Conservation (phyloP, 1,284 basidiomycete genomes). For the Leccinum pachyderme region DNA sequence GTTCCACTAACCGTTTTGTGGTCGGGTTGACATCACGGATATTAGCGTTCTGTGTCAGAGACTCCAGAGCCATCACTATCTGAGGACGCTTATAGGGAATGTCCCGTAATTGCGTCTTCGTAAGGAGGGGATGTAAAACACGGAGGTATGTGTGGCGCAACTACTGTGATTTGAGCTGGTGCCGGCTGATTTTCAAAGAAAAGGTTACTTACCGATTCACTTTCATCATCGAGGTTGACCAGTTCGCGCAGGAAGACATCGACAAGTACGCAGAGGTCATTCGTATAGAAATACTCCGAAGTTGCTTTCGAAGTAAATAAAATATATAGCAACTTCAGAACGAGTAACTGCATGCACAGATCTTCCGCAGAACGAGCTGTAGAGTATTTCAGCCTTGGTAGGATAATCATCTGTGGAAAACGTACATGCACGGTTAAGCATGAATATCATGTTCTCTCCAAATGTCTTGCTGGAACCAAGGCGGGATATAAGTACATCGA, state of each 20-base stretch:
- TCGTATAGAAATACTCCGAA: constrained; percentile 97
- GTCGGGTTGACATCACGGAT: constrained; percentile 85
- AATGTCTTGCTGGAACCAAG: constrained; percentile 89
- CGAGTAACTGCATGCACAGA: constrained; percentile 90
- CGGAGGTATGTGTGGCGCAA: constrained; percentile 96
- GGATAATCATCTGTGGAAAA: constrained; percentile 15
- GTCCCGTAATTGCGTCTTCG: constrained; percentile 86
- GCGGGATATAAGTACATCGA: constrained; percentile 81
- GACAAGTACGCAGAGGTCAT: constrained; percentile 93
- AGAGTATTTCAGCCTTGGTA: constrained; percentile 5
- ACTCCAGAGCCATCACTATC: constrained; percentile 82
- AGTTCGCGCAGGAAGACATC: constrained; percentile 96
- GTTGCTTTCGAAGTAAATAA: constrained; percentile 94
- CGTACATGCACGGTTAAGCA: constrained; percentile 92
- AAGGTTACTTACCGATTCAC: constrained; percentile 73
- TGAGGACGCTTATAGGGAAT: constrained; percentile 91
- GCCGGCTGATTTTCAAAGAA: background rate
- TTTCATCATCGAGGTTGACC: constrained; percentile 88
- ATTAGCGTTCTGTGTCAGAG: constrained; percentile 68
- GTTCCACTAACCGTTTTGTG: constrained; percentile 88
- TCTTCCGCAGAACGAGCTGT: constrained; percentile 86
- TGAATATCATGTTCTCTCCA: constrained; percentile 98
- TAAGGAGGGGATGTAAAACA: constrained; percentile 92
- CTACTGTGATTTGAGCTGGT: constrained; percentile 40
- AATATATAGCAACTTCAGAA: constrained; percentile 93